Evolutionary conservation across 371 early-diverging fungal species (phyloP), one percentile per base, ranked within the genome.

Genomic region (Apophysomyces elegans): DNA sequence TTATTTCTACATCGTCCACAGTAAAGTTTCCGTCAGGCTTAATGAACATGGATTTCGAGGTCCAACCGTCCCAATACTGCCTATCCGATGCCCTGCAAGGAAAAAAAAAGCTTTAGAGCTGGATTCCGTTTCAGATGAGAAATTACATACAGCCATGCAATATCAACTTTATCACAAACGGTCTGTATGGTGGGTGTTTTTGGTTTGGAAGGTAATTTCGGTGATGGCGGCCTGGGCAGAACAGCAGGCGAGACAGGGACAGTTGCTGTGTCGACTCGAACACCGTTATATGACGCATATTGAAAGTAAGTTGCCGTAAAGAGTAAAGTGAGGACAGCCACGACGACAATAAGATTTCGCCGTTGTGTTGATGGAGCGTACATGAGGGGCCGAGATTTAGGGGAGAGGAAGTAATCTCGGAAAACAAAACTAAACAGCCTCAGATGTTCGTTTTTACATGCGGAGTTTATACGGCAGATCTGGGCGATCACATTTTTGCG

Each of bases 91-190:
- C 63, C 32, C 76, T 76, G 50, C 45, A 45, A 35, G 54, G 32
- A 26, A 26, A 26, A 26, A 43, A 41, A 39, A 43, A 62, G 32
- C 43, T 21, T 59, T 1, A 35, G 37, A 16, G 16, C n/a, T 11
- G 11, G n/a, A 14, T 18, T 14, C 5, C 38, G 58, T 59, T 41
- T 12, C 21, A 9, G 56, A 41, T 9, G 43, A 36, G n/a, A 35
- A 8, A 11, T 56, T 41, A 68, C 72, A 68, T 70, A 77, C 77
- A 77, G 45, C 74, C 77, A 77, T 62, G 56, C 56, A 61, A 72
- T 69, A 26, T 77, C 69, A 14, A 70, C 72, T 6, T 62, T 46
- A 54, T 68, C 58, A 57, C 74, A 77, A 7, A 54, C 57, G 37
- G 38, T n/a, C 14, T 62, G 56, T 60, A 62, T 62, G 32, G 44